Conservation (phyloP, 108 stramenopile genomes). For the Cyclotella choctawhatcheeana region DNA sequence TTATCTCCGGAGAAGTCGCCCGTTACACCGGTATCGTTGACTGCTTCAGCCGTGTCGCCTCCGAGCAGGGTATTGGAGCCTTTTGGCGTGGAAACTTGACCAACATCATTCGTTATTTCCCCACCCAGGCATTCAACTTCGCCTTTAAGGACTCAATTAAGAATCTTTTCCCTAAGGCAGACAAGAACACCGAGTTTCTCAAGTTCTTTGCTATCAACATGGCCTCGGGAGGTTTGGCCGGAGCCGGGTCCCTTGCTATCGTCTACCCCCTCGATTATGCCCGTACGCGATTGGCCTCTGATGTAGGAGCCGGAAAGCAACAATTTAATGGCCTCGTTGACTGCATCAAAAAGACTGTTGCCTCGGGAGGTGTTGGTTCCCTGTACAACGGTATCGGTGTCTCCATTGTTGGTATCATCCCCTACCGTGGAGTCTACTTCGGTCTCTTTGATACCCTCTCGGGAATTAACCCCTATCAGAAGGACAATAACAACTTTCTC, state of each 20-base stretch:
- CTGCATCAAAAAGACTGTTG: constrained; percentile 95
- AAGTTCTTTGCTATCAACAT: constrained; percentile 98
- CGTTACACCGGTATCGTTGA: constrained; percentile 97
- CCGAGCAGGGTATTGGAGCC: constrained; percentile 91
- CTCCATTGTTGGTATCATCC: constrained; percentile 95
- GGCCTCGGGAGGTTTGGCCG: constrained; percentile 97
- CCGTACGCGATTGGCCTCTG: constrained; percentile 98
- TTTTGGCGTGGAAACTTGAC: constrained; percentile 99
- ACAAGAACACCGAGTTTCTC: constrained; percentile 95
- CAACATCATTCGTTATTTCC: constrained; percentile 99
- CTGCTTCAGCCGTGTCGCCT: constrained; percentile 95
- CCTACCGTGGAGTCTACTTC: constrained; percentile 99
- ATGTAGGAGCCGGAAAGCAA: constrained; percentile 93
- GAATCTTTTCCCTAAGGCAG: constrained; percentile 95
- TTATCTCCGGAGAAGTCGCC: constrained; percentile 92
- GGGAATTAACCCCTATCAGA: constrained; percentile 98
- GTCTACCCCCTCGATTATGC: constrained; percentile 99
- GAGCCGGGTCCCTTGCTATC: constrained; percentile 95
- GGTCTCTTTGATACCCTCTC: constrained; percentile 98
- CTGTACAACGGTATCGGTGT: constrained; percentile 99
- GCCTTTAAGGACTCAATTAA: constrained; percentile 99
- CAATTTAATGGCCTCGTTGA: constrained; percentile 98
- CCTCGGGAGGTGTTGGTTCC: constrained; percentile 80
- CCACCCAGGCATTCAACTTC: constrained; percentile 99
- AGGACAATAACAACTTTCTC: constrained; percentile 80